A percentile compares a stretch with the other conserved stretches of the same genome.
phyloP scores from a whole-genome alignment of 1,139 yeast species.

The Suzukiozyma palmioleophila region DNA sequence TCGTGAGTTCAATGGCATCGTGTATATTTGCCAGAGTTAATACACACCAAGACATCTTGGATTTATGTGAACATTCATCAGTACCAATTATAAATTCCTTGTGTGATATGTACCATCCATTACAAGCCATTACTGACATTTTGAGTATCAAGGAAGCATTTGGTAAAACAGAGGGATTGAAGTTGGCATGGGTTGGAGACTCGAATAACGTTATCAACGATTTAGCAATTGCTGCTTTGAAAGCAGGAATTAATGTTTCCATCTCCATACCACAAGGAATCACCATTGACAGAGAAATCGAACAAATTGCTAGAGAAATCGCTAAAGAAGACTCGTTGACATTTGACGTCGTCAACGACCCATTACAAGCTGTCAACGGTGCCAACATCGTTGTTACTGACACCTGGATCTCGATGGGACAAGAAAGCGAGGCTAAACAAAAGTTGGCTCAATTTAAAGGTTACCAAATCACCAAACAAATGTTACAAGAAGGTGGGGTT shows the following conservation, averaged over 20 bases:
- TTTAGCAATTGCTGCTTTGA: conserved; percentile 84
- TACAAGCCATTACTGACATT: conserved; percentile 91
- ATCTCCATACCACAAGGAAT: conserved; percentile 80
- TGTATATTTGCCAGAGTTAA: conserved; percentile 96
- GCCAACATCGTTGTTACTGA: conserved; percentile 93
- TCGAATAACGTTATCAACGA: conserved; percentile 94
- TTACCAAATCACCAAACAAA: conserved; percentile 71
- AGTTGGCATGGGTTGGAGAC: conserved; percentile 94
- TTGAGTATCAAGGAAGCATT: conserved; percentile 81
- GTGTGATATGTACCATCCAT: conserved; percentile 89
- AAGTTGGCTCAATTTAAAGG: conserved; percentile 81
- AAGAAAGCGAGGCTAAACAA: conserved; percentile 69
- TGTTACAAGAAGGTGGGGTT: conserved; percentile 56
- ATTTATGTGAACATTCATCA: conserved; percentile 65
- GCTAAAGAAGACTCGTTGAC: conserved; percentile 50
- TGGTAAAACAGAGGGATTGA: conserved; percentile 55
- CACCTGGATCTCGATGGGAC: conserved; percentile 98
- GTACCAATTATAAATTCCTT: conserved; percentile 93
- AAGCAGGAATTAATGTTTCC: conserved; percentile 76
- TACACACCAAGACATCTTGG: conserved; percentile 74
- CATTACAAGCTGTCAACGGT: conserved; percentile 61
- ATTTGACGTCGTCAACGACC: conserved; percentile 67
- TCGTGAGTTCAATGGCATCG: conserved; percentile 91
- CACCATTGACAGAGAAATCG: conserved; percentile 57
- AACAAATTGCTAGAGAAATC: conserved; percentile 49